These are phyloP conservation scores for Metschnikowia dekortorum DNA, from an alignment of 805 yeast species.

Conservation along the genomic window DNA sequence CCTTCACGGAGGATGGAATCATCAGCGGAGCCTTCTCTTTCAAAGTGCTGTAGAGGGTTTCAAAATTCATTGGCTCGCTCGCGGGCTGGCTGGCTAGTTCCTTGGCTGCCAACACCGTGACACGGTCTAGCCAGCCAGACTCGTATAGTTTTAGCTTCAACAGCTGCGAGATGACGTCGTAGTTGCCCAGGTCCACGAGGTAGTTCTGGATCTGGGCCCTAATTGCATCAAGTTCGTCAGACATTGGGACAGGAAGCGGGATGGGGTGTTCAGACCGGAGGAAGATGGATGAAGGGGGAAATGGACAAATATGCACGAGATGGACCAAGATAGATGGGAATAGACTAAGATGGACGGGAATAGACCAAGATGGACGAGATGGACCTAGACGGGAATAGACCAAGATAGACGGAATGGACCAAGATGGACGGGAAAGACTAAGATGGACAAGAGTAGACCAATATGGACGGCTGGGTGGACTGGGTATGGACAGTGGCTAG, in stretches of 20 bases:
- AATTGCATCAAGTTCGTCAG: constrained; percentile 38
- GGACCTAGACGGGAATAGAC: too few species aligned
- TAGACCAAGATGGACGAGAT: too few species aligned
- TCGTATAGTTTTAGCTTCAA: constrained; percentile 63
- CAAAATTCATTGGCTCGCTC: constrained; percentile 44
- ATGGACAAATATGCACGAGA: too few species aligned
- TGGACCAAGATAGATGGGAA: too few species aligned
- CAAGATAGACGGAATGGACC: too few species aligned
- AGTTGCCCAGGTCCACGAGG: constrained; percentile 73
- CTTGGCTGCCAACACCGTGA: constrained; percentile 51
- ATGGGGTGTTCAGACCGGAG: too few species aligned
- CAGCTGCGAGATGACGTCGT: constrained; percentile 64
- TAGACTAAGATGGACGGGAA: too few species aligned
- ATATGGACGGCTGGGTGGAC: too few species aligned
- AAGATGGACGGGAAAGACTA: too few species aligned
- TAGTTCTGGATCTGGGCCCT: constrained; percentile 65
- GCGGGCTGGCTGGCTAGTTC: constrained; percentile 40
- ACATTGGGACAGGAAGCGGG: background rate
- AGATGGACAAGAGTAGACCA: too few species aligned
- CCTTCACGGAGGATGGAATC: constrained; percentile 65
- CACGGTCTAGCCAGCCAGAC: constrained; percentile 83
- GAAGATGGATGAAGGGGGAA: too few species aligned
- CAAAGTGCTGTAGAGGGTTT: constrained; percentile 45
- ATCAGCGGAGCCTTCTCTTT: constrained; percentile 65
- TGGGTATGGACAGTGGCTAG: too few species aligned